Evolutionary conservation across 495 filamentous ascomycete genomes (phyloP).

Genomic region (Astrothelium subdiscretum): DNA sequence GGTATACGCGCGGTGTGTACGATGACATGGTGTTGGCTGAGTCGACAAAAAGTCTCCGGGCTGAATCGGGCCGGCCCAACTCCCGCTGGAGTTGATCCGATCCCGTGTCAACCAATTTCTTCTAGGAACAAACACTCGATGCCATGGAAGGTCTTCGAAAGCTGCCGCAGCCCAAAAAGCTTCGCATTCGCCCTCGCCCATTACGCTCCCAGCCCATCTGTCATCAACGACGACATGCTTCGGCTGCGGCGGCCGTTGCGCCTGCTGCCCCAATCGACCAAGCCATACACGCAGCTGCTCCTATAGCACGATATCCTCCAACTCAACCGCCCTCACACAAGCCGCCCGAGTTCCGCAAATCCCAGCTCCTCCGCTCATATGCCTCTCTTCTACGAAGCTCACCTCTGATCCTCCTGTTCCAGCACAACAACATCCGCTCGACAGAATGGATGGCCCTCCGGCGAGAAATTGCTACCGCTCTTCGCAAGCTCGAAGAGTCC

Average conservation of each 20-base stretch:
- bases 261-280: slow-evolving; percentile 40
- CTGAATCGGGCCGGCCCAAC: no score
- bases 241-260: slow-evolving; percentile 36
- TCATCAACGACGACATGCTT: slow-evolving; percentile 32
- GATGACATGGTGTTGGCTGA: no score
- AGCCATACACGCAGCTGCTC: slow-evolving; percentile 38
- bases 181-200: background rate
- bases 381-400: slow-evolving; percentile 83
- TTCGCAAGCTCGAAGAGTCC: slow-evolving; percentile 52
- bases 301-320: slow-evolving; percentile 46
- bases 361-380: slow-evolving; percentile 89
- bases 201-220: slow-evolving; percentile 21
- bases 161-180: background rate
- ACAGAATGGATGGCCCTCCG: slow-evolving; percentile 79
- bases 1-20: no score
- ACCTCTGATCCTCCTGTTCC: slow-evolving; percentile 83
- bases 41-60: no score
- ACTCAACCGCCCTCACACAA: slow-evolving; percentile 84
- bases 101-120: no score
- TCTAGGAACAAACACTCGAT: no score
- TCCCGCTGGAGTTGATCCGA: no score
- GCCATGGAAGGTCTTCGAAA: no score
- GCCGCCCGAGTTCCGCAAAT: slow-evolving; percentile 74
- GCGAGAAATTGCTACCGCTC: slow-evolving; percentile 61
- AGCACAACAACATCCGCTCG: slow-evolving; percentile 89